Conservation (phyloP, 768 basidiomycete genomes). For the Amanita inopinata region DNA sequence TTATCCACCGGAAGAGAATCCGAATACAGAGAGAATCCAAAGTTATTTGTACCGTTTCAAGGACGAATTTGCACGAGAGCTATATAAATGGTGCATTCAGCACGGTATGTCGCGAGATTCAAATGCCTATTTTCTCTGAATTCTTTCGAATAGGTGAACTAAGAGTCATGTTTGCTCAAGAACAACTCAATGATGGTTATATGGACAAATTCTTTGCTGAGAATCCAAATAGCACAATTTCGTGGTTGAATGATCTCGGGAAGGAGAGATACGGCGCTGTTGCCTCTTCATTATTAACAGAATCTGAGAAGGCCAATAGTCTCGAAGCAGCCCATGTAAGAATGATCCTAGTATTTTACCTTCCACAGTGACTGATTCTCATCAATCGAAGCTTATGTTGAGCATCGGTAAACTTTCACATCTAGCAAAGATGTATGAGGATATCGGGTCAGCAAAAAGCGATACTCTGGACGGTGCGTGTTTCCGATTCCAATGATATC, state of each 20-base stretch:
- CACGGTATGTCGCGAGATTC: too few species aligned
- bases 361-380: slow-evolving; percentile 2
- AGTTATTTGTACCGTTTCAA: slow-evolving; percentile 70
- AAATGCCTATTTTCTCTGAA: neutral
- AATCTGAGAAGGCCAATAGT: slow-evolving; percentile 44
- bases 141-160: slow-evolving; percentile 51
- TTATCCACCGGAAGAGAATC: slow-evolving; percentile 56
- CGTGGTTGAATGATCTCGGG: slow-evolving; percentile 86
- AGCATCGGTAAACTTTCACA: slow-evolving; percentile 85
- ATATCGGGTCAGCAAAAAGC: slow-evolving; percentile 35
- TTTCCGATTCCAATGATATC: neutral
- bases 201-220: slow-evolving; percentile 67
- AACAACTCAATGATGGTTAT: slow-evolving; percentile 47
- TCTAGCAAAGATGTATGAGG: slow-evolving; percentile 68
- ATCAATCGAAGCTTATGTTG: slow-evolving; percentile 59
- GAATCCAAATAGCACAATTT: slow-evolving; percentile 47
- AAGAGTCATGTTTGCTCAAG: slow-evolving; percentile 73
- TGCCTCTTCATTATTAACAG: slow-evolving; percentile 50
- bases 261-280: slow-evolving; percentile 58
- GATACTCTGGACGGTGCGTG: slow-evolving; percentile 44
- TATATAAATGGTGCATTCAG: slow-evolving; percentile 92
- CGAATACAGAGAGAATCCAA: slow-evolving; percentile 51
- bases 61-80: slow-evolving; percentile 76
- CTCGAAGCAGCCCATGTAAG: slow-evolving; percentile 74
- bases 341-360: slow-evolving; percentile 11